phyloP scores from a whole-genome alignment of 345 rosid species.

The Rhodamnia rubescens region DNA sequence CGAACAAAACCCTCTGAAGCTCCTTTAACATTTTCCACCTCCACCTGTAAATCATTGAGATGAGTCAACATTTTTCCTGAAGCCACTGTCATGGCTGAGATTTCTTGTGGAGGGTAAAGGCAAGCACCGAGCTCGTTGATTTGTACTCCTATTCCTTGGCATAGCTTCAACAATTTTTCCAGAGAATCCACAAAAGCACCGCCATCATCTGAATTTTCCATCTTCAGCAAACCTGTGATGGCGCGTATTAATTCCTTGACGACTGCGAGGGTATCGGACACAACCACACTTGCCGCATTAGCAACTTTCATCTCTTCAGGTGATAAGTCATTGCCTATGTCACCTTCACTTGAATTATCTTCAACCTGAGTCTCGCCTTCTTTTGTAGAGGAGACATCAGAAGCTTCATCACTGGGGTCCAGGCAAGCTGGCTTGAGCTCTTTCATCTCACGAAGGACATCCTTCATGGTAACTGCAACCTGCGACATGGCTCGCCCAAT shows the following conservation, averaged over 20 bases:
- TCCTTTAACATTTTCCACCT: constrained; percentile 31
- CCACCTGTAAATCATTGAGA: constrained; percentile 21
- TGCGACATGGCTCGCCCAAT: constrained; percentile 79
- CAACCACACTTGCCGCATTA: constrained; percentile 38
- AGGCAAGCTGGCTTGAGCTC: constrained; percentile 66
- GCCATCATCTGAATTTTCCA: constrained; percentile 40
- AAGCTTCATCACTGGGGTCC: constrained; percentile 16
- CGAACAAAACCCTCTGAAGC: constrained; percentile 31
- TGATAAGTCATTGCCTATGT: constrained; percentile 64
- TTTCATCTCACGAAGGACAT: constrained; percentile 92
- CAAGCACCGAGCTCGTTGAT: constrained; percentile 80
- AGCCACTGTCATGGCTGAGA: constrained; percentile 28
- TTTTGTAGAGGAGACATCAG: constrained; percentile 10
- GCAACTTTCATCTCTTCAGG: constrained; percentile 86
- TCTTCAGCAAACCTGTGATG: constrained; percentile 59
- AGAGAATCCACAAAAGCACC: constrained; percentile 47
- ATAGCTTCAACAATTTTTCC: constrained; percentile 58
- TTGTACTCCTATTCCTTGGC: constrained; percentile 50
- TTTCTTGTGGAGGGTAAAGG: constrained; percentile 85
- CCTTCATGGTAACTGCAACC: constrained; percentile 80
- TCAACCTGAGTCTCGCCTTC: constrained; percentile 4
- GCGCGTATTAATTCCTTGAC: constrained; percentile 73
- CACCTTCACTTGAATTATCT: constrained; percentile 26
- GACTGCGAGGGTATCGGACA: constrained; percentile 39
- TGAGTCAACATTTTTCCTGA: constrained; percentile 23